These are phyloP conservation scores for Sugiyamaella grinbergsii DNA, from an alignment of 1,139 yeast species.

Conservation along the genomic window DNA sequence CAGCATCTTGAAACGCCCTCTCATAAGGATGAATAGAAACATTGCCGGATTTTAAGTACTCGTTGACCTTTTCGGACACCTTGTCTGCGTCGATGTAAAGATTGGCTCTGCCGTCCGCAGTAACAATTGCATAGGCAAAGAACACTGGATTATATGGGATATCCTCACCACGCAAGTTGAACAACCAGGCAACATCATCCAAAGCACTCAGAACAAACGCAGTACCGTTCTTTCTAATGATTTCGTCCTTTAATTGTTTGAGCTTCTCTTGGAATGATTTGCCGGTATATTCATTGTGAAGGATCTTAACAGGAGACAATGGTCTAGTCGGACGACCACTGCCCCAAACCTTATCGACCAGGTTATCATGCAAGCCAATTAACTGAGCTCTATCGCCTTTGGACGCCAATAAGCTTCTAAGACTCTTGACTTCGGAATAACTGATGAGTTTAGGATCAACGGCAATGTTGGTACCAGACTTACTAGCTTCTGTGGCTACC, in stretches of 20 bases:
- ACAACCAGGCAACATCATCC: conserved; percentile 92
- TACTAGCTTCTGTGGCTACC: conserved; percentile 50
- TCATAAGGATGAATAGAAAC: conserved; percentile 43
- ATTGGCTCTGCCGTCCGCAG: conserved; percentile 53
- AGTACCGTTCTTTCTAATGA: conserved; percentile 48
- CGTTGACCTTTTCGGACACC: conserved; percentile 49
- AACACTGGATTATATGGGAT: conserved; percentile 92
- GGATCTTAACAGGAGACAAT: conserved; percentile 37
- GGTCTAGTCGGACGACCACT: conserved; percentile 45
- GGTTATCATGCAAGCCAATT: conserved; percentile 67
- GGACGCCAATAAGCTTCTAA: conserved; percentile 42
- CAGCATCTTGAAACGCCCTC: conserved; percentile 41
- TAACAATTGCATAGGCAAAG: conserved; percentile 71
- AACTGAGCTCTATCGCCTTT: conserved; percentile 47
- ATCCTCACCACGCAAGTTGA: conserved; percentile 83
- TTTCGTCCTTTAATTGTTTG: conserved; percentile 48
- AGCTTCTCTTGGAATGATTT: conserved; percentile 48
- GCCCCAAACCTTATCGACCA: conserved; percentile 78
- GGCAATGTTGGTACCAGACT: conserved; percentile 48
- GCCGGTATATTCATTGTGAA: conserved; percentile 47
- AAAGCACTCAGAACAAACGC: conserved; percentile 67
- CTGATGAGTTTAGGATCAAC: conserved; percentile 73
- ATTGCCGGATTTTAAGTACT: conserved; percentile 33
- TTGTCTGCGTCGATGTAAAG: conserved; percentile 76
- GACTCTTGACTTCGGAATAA: conserved; percentile 46